These are phyloP conservation scores for Pestalotiopsis fici DNA, from an alignment of 2,329 filamentous ascomycete species.

Conservation along the genomic window DNA sequence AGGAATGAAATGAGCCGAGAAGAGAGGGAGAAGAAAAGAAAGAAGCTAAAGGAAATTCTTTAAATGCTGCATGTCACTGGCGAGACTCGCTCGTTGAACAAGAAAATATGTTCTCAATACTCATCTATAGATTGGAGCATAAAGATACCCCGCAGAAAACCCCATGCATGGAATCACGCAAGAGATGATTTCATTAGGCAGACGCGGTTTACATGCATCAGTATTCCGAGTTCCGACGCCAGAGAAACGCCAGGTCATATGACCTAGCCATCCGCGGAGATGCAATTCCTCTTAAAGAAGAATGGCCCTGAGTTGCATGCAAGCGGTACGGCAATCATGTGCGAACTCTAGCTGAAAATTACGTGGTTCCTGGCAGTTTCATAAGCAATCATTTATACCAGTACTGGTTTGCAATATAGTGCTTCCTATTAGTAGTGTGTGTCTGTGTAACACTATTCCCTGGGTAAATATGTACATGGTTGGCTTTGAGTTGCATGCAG, in stretches of 20 bases:
- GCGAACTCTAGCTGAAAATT: no score
- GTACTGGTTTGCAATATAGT: not conserved
- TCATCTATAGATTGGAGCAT: not conserved
- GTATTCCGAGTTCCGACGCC: not conserved
- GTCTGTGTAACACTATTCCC: not conserved
- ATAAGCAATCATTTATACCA: no score
- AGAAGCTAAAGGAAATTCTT: no score
- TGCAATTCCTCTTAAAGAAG: not conserved
- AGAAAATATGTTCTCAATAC: not conserved
- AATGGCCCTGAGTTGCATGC: no score
- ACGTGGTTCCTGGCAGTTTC: no score
- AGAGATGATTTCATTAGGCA: not conserved
- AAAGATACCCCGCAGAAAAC: not conserved
- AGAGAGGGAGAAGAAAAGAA: no score
- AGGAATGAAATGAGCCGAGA: not conserved
- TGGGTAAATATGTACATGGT: not conserved
- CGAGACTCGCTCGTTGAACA: not conserved
- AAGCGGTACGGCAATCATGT: no score
- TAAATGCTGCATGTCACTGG: no score
- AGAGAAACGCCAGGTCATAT: not conserved
- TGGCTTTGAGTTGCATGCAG: not conserved
- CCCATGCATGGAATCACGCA: not conserved
- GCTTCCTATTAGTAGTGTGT: not conserved
- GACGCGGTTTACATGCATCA: not conserved
- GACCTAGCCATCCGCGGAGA: not conserved